Base-by-base conservation (phyloP, 2,329 filamentous ascomycete species). In the Thielaviopsis punctulata region DNA sequence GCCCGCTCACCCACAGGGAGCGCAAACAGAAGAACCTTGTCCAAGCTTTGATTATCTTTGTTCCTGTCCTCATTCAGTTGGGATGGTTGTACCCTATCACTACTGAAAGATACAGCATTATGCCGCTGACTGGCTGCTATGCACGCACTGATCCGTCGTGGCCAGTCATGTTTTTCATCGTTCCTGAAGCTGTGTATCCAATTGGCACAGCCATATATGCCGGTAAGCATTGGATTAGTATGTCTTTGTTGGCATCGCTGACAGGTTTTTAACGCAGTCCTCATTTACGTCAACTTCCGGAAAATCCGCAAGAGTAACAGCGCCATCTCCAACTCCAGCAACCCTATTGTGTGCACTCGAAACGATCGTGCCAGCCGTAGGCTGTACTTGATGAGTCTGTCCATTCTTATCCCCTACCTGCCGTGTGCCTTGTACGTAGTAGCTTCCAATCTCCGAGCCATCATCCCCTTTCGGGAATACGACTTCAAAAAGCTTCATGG, bases 21-120 rank as follows among this genome's bases (percentile, higher is more conserved):
- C 67, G 62, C 53, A 64, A 64, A 13, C 63, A 64, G 1, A 66
- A 68, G 21, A 69, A 67, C 50, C 53, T 73, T 8, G 53, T 69
- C 5, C 75, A 79, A 57, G 68, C 69, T 3, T 63, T 73, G 55
- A 68, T 78, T 64, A 73, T 80, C 56, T 76, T 79, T 51, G 68
- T 73, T 1, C 53, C 75, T 3, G 75, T 75, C 0, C 8, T 75
- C 13, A 25, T 77, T 33, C 72, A 78, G 62, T 52, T 73, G 6
- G 59, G 64, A 8, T 68, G 73, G 60, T 70, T 69, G 0, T 73
- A 68, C 60, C 70, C 73, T 18, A 62, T 73, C 13, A 64, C 71
- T 3, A 59, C 63, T 1, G 66, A 72, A 52, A 66, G 76, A 21
- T 79, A 74, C 58, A 63, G 66, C 23, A 59, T 80, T 30, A 68